Base-by-base conservation (phyloP, 75 land plant genomes). In the Pinus tabuliformis region DNA sequence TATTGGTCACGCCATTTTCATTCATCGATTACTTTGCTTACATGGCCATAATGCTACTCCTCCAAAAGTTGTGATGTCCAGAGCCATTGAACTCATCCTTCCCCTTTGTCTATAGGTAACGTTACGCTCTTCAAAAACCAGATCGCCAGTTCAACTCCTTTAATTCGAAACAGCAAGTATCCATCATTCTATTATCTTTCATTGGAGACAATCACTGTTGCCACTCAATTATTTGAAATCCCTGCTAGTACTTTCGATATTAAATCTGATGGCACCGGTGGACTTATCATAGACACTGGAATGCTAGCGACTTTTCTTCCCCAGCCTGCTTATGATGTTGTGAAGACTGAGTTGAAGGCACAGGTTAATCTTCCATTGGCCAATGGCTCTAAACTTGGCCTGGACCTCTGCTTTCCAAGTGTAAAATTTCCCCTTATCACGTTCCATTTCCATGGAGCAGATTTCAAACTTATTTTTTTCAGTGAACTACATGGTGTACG, bases 241-340 rank as follows among this genome's bases (percentile, higher is more conserved):
- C 26, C 82, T 96, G 3, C 83, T 37, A 2, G 39, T 37, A 37
- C 39, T 37, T 37, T 37, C 0, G 39, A 37, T 37, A 37, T 37
- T 37, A 3, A 37, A 37, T 3, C 39, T 37, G 39, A 37, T 37
- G 39, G 39, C 3, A 3, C 1, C 37, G 77, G 78, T 14, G 79
- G 81, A 28, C 6, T 75, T 11, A 75, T 79, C 4, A 54, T 79
- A 13, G 81, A 79, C 20, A 60, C 78, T 5, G 81, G 81, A 39
- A 79, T 78, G 15, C 59, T 78, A 3, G 5, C 75, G 2, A 79
- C 68, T 5, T 56, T 57, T 22, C 12, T 79, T 18, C 22, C 30
- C 5, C 66, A 75, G 15, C 30, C 45, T 15, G 78, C 57, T 24
- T 79, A 79, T 24, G 3, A 36, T 56, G 11, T 11, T 21, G 1